Conservation (phyloP, 441 rosid genomes). For the Jatropha multifida region DNA sequence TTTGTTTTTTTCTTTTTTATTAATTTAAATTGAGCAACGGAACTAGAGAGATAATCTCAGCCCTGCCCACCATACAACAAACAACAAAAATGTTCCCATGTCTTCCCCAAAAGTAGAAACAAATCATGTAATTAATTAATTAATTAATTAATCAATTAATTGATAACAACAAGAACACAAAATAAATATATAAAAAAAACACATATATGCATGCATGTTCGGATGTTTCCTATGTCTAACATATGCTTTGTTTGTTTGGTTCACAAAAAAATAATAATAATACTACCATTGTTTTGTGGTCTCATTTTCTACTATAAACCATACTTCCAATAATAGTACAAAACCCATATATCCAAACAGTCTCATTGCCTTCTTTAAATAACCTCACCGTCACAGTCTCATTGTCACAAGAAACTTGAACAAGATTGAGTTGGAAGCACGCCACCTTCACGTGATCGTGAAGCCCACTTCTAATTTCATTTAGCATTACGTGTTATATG, state of each 20-base stretch:
- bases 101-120: slow-evolving; percentile 15
- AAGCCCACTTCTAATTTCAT: slow-evolving; percentile 10
- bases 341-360: neutral
- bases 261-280: neutral
- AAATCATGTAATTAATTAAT: slow-evolving; percentile 11
- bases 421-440: neutral
- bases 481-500: no score
- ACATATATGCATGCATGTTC: slow-evolving; percentile 11
- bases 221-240: neutral
- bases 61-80: neutral
- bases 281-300: neutral
- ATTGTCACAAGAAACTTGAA: neutral
- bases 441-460: slow-evolving; percentile 18
- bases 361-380: neutral
- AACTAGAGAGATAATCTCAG: neutral
- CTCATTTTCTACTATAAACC: neutral
- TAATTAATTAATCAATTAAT: neutral
- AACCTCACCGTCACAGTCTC: neutral
- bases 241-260: slow-evolving; percentile 4
- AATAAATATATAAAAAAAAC: neutral
- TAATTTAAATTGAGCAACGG: neutral
- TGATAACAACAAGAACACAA: neutral
- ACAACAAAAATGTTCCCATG: slow-evolving; percentile 14
- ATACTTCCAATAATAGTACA: neutral
- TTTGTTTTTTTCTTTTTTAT: neutral